These are phyloP conservation scores for Seminavis robusta DNA, from an alignment of 108 stramenopile species.

Conservation along the genomic window DNA sequence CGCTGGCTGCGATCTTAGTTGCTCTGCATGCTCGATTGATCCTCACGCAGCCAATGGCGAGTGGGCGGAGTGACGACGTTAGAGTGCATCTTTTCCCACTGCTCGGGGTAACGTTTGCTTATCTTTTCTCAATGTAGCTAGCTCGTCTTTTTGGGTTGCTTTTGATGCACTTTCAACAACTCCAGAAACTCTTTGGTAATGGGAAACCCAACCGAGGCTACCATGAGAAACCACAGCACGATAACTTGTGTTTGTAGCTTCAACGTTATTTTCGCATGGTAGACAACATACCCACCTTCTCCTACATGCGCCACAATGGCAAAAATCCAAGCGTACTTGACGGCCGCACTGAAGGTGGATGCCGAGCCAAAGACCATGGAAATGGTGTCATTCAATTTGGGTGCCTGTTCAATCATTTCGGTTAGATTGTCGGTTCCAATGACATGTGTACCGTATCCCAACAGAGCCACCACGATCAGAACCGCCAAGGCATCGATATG, in stretches of 20 bases:
- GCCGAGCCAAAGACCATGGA: constrained; percentile 19
- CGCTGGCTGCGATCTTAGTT: no score
- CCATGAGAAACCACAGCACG: constrained; percentile 24
- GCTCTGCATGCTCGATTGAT: no score
- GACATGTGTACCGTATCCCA: constrained; percentile 13
- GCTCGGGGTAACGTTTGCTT: background rate
- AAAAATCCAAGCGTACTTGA: constrained; percentile 14
- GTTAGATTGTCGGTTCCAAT: constrained; percentile 20
- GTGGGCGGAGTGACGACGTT: no score
- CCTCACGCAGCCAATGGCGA: no score
- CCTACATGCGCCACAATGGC: constrained; percentile 22
- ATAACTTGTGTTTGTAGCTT: constrained; percentile 6
- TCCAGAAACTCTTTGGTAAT: constrained; percentile 20
- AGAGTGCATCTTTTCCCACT: no score
- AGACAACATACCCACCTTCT: constrained; percentile 14
- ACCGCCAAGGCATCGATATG: constrained; percentile 29
- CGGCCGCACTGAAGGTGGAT: constrained; percentile 4
- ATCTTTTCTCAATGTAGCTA: background rate
- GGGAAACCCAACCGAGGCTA: constrained; percentile 32
- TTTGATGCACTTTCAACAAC: constrained; percentile 11
- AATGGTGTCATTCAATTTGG: constrained; percentile 4
- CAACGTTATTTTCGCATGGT: constrained; percentile 2
- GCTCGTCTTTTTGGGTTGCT: constrained; percentile 10
- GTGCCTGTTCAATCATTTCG: background rate
- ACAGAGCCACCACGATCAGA: constrained; percentile 14